Percentiles rank a stretch among this genome's conserved stretches.
phyloP scores from a whole-genome alignment of 1,284 basidiomycete genomes.

The Porphyrellus sp. region DNA sequence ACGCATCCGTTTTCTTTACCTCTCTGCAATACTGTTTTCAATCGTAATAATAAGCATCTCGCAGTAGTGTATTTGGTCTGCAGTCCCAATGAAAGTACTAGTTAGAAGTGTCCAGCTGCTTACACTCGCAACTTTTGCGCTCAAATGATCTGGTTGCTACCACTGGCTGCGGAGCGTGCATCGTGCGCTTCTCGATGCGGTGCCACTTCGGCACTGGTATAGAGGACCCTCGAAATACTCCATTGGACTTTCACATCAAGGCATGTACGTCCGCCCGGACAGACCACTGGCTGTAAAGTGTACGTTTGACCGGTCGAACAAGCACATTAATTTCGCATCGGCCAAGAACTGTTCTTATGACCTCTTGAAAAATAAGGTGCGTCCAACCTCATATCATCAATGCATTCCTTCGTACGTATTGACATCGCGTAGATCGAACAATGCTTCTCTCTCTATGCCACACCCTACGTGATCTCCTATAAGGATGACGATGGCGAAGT shows the following conservation, averaged over 20 bases:
- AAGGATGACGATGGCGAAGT: slow-evolving; percentile 85
- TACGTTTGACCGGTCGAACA: slow-evolving; percentile 68
- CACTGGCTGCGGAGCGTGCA: slow-evolving; percentile 26
- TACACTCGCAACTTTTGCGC: background rate
- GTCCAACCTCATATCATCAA: slow-evolving; percentile 11
- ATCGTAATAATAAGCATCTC: slow-evolving; percentile 12
- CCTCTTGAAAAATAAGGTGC: slow-evolving; percentile 65
- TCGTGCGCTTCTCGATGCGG: background rate
- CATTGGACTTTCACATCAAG: slow-evolving; percentile 10
- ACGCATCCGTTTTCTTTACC: slow-evolving; percentile 14
- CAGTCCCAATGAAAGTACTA: background rate
- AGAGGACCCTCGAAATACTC: slow-evolving; percentile 2
- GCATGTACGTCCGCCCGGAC: slow-evolving; percentile 49
- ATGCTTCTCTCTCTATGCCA: slow-evolving; percentile 72
- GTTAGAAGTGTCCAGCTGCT: background rate
- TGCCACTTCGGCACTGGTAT: background rate
- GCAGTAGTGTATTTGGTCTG: background rate
- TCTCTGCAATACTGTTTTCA: slow-evolving; percentile 18
- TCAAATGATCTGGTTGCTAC: background rate
- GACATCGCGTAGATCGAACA: slow-evolving; percentile 63
- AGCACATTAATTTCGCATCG: slow-evolving; percentile 74
- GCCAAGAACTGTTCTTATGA: slow-evolving; percentile 74
- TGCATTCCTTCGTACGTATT: background rate
- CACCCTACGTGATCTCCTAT: slow-evolving; percentile 71
- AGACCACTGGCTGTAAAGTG: slow-evolving; percentile 75